Conservation (phyloP, 129 eudicot species). For the Centella asiatica region DNA sequence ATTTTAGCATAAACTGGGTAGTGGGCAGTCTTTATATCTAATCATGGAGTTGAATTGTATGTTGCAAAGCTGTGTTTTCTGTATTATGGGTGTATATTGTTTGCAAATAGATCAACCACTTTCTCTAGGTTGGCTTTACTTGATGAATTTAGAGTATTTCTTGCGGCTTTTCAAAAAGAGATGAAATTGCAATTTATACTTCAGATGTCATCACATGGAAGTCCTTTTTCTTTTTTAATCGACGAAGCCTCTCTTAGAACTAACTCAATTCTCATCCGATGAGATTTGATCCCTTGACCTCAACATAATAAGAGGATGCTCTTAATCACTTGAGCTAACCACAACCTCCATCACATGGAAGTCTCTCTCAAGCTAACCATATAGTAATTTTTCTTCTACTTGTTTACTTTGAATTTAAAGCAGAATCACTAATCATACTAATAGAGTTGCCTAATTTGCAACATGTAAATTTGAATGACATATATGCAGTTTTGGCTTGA, state of each 20-base stretch:
- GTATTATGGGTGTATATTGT: neutral
- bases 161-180: neutral
- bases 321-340: too few species aligned
- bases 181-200: neutral
- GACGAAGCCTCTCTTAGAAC: too few species aligned
- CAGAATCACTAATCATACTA: neutral
- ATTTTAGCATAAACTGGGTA: too few species aligned
- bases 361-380: too few species aligned
- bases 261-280: too few species aligned
- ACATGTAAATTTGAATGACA: slow-evolving; percentile 2
- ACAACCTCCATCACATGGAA: too few species aligned
- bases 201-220: neutral
- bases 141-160: neutral
- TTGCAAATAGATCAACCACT: neutral
- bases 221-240: too few species aligned
- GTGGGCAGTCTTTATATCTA: neutral
- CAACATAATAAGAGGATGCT: too few species aligned
- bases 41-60: neutral
- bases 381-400: too few species aligned
- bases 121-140: neutral
- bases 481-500: slow-evolving; percentile 90
- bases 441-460: neutral
- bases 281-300: too few species aligned
- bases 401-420: too few species aligned
- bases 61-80: neutral